A percentile compares a stretch with the other conserved stretches of the same genome.
Evolutionary conservation across 352 stramenopile species (phyloP).

Genomic region (Pythium brassicae): DNA sequence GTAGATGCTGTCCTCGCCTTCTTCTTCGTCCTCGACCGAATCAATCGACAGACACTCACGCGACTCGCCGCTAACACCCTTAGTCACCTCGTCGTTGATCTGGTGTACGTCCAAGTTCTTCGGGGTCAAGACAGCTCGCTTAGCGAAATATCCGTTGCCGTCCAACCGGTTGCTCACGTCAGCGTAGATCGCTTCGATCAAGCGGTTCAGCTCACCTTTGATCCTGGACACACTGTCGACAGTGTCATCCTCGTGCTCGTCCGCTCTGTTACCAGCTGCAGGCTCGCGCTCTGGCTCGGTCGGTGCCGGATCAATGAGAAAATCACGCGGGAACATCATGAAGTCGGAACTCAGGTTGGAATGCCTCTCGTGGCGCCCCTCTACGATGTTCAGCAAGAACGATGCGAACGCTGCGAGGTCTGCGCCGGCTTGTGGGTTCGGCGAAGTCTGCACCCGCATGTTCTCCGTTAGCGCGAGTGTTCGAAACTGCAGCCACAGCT

Average conservation of each 20-base stretch:
- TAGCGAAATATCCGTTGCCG: constrained; percentile 79
- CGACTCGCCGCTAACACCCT: constrained; percentile 60
- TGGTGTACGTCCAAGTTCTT: constrained; percentile 66
- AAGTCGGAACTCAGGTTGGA: not conserved
- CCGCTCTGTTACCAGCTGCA: too few relatives aligned
- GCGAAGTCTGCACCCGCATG: not conserved
- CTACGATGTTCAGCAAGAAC: too few relatives aligned
- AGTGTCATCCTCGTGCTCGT: too few relatives aligned
- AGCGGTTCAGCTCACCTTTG: constrained; percentile 36
- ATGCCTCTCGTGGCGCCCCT: too few relatives aligned
- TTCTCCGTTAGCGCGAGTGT: not conserved
- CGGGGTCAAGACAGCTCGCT: constrained; percentile 79
- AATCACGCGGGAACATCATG: too few relatives aligned
- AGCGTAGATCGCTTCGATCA: constrained; percentile 2
- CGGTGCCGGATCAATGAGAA: too few relatives aligned
- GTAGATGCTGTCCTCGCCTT: constrained; percentile 80
- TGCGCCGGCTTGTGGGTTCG: not conserved
- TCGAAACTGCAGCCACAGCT: constrained; percentile 3
- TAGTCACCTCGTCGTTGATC: constrained; percentile 83
- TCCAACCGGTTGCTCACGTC: constrained; percentile 83
- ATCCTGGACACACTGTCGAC: constrained; percentile 94
- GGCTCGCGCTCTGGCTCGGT: too few relatives aligned
- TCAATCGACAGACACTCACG: not conserved
- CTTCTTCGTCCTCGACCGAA: constrained; percentile 73
- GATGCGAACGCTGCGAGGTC: not conserved